phyloP scores from a whole-genome alignment of 225 moss, liverwort and hornwort genomes.

The Marchantia paleacea region DNA sequence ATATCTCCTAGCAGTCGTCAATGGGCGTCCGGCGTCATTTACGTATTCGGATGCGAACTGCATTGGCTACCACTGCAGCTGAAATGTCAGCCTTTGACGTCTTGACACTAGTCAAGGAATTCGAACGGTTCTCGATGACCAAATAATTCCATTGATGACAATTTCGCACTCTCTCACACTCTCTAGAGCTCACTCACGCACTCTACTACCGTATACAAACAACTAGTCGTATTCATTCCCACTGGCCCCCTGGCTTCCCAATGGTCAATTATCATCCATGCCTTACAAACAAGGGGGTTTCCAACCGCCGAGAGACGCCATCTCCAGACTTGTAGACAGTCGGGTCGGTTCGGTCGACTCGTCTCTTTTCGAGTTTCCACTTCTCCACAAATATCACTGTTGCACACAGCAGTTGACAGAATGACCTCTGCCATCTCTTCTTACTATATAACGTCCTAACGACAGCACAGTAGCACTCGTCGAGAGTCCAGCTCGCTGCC shows the following conservation, averaged over 20 bases:
- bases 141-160: neutral
- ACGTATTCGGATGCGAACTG: neutral
- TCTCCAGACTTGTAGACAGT: too few relatives aligned
- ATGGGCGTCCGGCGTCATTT: neutral
- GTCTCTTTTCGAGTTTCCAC: neutral
- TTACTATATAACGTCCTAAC: neutral
- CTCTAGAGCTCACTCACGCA: neutral
- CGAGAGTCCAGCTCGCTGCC: neutral
- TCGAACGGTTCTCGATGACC: neutral
- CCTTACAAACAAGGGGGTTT: neutral
- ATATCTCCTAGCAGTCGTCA: neutral
- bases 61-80: neutral
- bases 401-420: neutral
- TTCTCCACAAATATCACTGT: neutral
- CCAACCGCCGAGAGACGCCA: neutral
- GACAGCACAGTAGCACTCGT: neutral
- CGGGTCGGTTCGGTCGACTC: neutral
- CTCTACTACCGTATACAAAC: neutral
- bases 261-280: neutral
- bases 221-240: neutral
- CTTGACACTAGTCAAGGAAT: neutral
- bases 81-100: conserved; percentile 1
- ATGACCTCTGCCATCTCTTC: neutral
- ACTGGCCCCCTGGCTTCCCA: too few relatives aligned
- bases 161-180: neutral